Evolutionary conservation across 306 rosid species (phyloP), one percentile per base, ranked within the genome.

Genomic region (Trifolium pratense): DNA sequence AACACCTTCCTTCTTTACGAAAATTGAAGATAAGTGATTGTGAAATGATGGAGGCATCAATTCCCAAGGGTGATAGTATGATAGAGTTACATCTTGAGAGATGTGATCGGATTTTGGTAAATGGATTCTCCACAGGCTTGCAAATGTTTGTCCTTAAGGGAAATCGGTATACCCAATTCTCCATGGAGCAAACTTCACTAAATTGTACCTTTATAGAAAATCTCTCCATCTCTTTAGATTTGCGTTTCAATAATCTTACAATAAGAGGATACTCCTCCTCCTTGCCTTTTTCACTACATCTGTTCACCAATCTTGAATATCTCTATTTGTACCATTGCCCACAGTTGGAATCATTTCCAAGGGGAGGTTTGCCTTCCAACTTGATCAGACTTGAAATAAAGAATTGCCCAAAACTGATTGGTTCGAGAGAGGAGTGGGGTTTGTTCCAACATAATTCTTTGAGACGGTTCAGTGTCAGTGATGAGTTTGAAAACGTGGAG

Each of bases 111-210:
- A 5, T 78, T 61, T 25, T 17, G 14, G 2, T 70, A 5, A 61
- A 70, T 16, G 51, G 51, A 14, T 21, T 42, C 21, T 26, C 77
- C 8, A 25, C 36, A 11, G 61, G 52, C 49, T 70, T 78, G 76
- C 36, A 23, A 31, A 36, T 2, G 39, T 6, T 26, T 3, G 3
- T 2, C 4, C 23, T 49, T 16, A 0, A 0, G 2, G 20, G 6
- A 15, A 29, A 7, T 29, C 13, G 2, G 42, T 14, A 14, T 6
- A 9, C 5, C 3, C 12, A 60, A 5, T 31, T n/a, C 66, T 2
- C 6, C 7, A 1, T 3, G 16, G 11, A n/a, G 1, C 2, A 2
- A 20, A 10, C 1, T 29, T 7, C 15, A 31, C 2, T 15, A 12
- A 31, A 60, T 13, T 15, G n/a, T 15, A 5, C 2, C 43, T 0